Conservation (phyloP, 2,329 filamentous ascomycete species). For the Thielaviopsis punctulata region DNA sequence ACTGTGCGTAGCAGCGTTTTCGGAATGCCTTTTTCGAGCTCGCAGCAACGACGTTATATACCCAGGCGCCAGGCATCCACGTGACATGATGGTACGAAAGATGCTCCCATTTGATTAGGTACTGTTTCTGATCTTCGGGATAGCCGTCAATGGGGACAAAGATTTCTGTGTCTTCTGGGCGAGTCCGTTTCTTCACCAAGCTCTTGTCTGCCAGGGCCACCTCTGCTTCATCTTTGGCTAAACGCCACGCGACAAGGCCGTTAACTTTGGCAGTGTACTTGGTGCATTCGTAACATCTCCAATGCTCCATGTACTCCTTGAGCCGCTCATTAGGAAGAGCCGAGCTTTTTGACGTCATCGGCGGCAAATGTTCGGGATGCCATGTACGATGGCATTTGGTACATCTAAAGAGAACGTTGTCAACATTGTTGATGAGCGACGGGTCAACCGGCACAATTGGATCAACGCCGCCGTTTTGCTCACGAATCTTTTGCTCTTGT, state of each 20-base stretch:
- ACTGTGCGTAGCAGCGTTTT: constrained; percentile 46
- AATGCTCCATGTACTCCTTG: constrained; percentile 54
- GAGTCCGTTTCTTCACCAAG: constrained; percentile 9
- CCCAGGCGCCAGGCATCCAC: constrained; percentile 85
- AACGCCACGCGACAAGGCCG: constrained; percentile 77
- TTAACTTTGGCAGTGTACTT: constrained; percentile 50
- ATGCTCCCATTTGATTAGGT: constrained; percentile 74
- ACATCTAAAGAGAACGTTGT: constrained; percentile 74
- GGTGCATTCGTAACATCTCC: constrained; percentile 66
- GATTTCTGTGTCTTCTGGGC: background rate
- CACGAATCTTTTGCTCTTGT: constrained; percentile 68
- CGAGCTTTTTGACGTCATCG: constrained; percentile 28
- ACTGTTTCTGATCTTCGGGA: constrained; percentile 58
- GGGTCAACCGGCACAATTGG: constrained; percentile 49
- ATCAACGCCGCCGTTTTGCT: constrained; percentile 63
- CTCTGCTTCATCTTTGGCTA: constrained; percentile 22
- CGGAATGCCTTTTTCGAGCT: constrained; percentile 59
- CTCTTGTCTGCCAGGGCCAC: constrained; percentile 9
- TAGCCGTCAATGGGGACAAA: constrained; percentile 27
- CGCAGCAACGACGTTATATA: constrained; percentile 47
- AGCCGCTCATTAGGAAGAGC: constrained; percentile 35
- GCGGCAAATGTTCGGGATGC: constrained; percentile 69
- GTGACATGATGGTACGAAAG: constrained; percentile 65
- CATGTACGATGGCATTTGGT: constrained; percentile 56
- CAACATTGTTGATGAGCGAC: constrained; percentile 52